phyloP scores from a whole-genome alignment of 805 yeast species.

The Metschnikowia cubensis region DNA sequence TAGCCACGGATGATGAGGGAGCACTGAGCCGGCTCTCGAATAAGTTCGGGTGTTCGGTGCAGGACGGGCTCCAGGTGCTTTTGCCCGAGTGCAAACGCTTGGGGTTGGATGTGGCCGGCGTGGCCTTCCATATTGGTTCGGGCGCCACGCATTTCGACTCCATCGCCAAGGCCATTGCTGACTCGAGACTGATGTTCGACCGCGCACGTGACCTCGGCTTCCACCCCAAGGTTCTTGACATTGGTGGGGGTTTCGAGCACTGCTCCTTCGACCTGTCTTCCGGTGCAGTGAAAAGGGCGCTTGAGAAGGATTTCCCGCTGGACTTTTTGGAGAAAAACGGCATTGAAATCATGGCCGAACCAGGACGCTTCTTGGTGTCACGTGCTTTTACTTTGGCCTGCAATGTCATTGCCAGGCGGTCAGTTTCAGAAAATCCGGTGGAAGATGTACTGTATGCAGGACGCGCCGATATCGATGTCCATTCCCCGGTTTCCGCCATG shows the following conservation, averaged over 20 bases:
- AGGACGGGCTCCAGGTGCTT: conserved; percentile 47
- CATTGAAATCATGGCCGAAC: conserved; percentile 74
- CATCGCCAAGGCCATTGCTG: conserved; percentile 65
- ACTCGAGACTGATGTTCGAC: conserved; percentile 67
- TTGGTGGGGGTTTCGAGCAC: conserved; percentile 89
- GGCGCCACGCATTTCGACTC: conserved; percentile 58
- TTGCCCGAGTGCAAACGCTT: conserved; percentile 59
- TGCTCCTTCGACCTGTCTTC: conserved; percentile 60
- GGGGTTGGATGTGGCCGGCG: conserved; percentile 69
- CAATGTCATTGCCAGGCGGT: conserved; percentile 61
- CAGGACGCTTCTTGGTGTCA: conserved; percentile 88
- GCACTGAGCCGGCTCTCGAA: conserved; percentile 84
- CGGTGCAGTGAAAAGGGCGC: conserved; percentile 48
- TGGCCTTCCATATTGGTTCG: conserved; percentile 94
- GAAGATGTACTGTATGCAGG: no score
- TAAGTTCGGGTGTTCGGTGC: conserved; percentile 79
- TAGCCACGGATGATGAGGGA: conserved; percentile 82
- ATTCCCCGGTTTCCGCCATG: conserved; percentile 37
- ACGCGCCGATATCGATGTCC: rapidly evolving
- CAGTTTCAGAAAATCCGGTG: no score
- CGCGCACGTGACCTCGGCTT: conserved; percentile 45
- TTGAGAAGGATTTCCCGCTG: conserved; percentile 58
- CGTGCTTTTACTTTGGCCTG: conserved; percentile 81
- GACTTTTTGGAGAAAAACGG: conserved; percentile 21
- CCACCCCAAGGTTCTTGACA: conserved; percentile 58